These are phyloP conservation scores for Backusella parvicylindrica DNA, from an alignment of 192 early-diverging fungal genomes.

Conservation along the genomic window DNA sequence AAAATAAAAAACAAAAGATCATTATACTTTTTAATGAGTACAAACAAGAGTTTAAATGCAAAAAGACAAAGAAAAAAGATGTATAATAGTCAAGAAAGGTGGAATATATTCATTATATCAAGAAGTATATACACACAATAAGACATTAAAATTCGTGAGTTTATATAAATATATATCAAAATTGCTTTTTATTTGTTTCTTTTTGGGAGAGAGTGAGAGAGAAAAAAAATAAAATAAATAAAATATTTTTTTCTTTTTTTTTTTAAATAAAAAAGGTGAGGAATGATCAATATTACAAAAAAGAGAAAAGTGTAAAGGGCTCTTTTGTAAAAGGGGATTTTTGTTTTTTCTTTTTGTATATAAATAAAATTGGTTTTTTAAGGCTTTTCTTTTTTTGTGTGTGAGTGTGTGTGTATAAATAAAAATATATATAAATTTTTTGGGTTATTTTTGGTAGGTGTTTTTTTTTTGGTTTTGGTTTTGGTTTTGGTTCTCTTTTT, in stretches of 20 bases:
- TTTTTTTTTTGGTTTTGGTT: too few species aligned
- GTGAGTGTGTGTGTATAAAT: neutral
- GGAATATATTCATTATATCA: too few species aligned
- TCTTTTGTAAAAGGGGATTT: neutral
- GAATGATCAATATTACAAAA: slow-evolving; percentile 1
- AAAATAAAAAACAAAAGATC: too few species aligned
- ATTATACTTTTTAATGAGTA: too few species aligned
- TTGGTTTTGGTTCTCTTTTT: too few species aligned
- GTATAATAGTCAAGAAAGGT: neutral
- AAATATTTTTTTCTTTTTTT: neutral
- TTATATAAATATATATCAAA: neutral
- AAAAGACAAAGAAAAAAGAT: neutral
- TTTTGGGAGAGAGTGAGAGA: neutral
- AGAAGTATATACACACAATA: neutral
- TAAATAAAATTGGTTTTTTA: neutral
- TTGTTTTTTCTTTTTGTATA: slow-evolving; percentile 9
- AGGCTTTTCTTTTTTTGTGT: neutral
- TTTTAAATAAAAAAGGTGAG: neutral
- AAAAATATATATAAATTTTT: neutral
- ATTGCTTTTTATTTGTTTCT: neutral
- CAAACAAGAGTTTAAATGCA: neutral
- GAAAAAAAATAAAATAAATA: neutral
- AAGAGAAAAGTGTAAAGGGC: neutral
- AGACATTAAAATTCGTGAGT: neutral
- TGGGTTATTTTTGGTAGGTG: neutral